Base-by-base conservation (phyloP, 805 yeast species). In the Candida hungchunana region DNA sequence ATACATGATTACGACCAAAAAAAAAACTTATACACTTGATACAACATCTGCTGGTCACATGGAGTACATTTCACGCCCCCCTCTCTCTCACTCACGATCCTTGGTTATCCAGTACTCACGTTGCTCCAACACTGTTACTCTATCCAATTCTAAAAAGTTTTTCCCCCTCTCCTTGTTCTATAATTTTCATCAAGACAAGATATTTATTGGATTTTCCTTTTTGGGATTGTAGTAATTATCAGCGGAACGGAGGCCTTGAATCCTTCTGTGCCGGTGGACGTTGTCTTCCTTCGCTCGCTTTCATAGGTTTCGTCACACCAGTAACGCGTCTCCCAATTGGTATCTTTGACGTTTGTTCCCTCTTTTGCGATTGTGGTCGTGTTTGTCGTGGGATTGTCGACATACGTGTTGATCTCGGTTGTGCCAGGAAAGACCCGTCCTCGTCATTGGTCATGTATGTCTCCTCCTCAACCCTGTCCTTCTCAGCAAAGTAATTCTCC, bases 391-490 rank as follows among this genome's bases (percentile, higher is more conserved):
- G n/a, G 26, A 29, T 18, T 31, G 14, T 18, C 19, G 38, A 29
- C 6, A 32, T 8, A 18, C 31, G 18, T 23, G 38, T 42, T 14
- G 43, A n/a, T 7, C 37, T 36, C 2, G 64, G 64, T 25, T 53
- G 49, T 8, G 42, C 44, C 4, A 59, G 31, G 35, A 59, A 59
- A 6, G 61, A 54, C 4, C 53, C 56, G 34, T 52, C 57, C 6
- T 46, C 57, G 28, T 57, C 60, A 36, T 56, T 51, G 4, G 62
- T 56, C 50, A 57, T 37, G 27, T 59, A 58, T 0, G 61, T 57
- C 7, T 60, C 61, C 22, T 45, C 40, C 2, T 19, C 29, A 13
- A 43, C 47, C n/a, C 37, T 37, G 10, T 31, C 44, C 7, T 36
- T 33, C n/a, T n/a, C n/a, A n/a, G n/a, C n/a, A 30, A 53, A 42